Base-by-base conservation (phyloP, 345 rosid genomes). In the Atalantia buxifolia region DNA sequence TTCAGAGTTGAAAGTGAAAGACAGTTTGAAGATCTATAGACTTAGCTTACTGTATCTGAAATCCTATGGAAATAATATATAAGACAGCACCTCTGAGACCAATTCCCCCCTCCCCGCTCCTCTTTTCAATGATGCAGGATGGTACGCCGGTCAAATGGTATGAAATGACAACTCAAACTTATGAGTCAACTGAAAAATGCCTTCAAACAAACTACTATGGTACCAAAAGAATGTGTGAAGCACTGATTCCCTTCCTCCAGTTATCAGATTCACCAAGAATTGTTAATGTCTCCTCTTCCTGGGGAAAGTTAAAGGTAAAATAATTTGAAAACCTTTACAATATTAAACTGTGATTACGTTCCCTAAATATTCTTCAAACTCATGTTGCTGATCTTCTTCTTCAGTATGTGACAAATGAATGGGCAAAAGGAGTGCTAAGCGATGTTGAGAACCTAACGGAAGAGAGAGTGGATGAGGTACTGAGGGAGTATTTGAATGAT, bases 131-230 rank as follows among this genome's bases (percentile, higher is more conserved):
- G 25, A 25, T 63, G 64, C 85, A 81, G 83, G 66, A 36, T 69
- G 81, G 81, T 76, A 13, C 3, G 1, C 50, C 18, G 1, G 79
- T 68, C 76, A 4, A 66, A 66, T 70, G 22, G 80, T 87, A 75
- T 45, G 50, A 71, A 86, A 42, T 30, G 18, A 12, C 50, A 33
- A 81, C 78, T 4, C 75, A 87, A 53, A 85, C 83, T 6, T 82
- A 82, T 25, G 89, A 85, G 78, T 27, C 56, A 65, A 85, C 80
- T 0, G 84, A 80, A 78, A 79, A 83, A 62, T 83, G 92, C 72
- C 9, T 87, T 7, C 40, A 81, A 53, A 87, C 78, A 55, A 90
- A 90, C 83, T 90, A 85, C 75, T 84, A 81, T 59, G 94, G 92
- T 0, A 80, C 86, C 24, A 90, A 87, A 70, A 74, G 80, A 31